Evolutionary conservation across 306 rosid species (phyloP), one percentile per base, ranked within the genome.

Genomic region (Vigna angularis): DNA sequence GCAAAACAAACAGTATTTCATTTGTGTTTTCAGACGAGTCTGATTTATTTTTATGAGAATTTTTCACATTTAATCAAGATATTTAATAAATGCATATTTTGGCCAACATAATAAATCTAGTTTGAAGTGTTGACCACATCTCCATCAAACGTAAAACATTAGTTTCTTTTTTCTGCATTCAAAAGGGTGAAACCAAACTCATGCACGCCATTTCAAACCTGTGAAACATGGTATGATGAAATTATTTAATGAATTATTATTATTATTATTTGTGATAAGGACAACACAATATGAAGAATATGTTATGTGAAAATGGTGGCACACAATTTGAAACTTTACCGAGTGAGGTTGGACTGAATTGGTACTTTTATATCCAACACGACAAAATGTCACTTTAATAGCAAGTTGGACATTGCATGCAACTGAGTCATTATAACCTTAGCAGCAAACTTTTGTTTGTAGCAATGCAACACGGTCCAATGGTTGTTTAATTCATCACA

Each of bases 331-430:
- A 73, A 66, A 81, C 57, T 13, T 65, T 58, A 80, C 79, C 79
- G 45, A 66, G 14, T 51, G 24, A 42, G 18, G 34, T 58, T 73
- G 69, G 57, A 73, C 42, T 44, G n/a, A n/a, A 61, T 59, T 3
- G 9, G 48, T 79, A 7, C 20, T 51, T 52, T 49, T 51, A 40
- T 42, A 26, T 58, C 34, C 22, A 61, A 20, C 52, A 34, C 40
- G 73, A 79, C 78, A 72, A 79, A 72, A 79, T 53, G 78, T 79
- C 59, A 63, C 73, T 79, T 26, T 79, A 50, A 40, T 62, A 61
- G 22, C 61, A 58, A 26, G 28, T 26, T 26, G 28, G 28, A 0
- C 28, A 2, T 22, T 70, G 64, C 76, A 56, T 70, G 74, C 15
- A 2, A 70, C 7, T 16, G 42, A 47, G n/a, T 11, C 56, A 36